A percentile compares a stretch with the other conserved stretches of the same genome.
phyloP scores from a whole-genome alignment of 2,329 filamentous ascomycete species.

The Didymella pinodella region DNA sequence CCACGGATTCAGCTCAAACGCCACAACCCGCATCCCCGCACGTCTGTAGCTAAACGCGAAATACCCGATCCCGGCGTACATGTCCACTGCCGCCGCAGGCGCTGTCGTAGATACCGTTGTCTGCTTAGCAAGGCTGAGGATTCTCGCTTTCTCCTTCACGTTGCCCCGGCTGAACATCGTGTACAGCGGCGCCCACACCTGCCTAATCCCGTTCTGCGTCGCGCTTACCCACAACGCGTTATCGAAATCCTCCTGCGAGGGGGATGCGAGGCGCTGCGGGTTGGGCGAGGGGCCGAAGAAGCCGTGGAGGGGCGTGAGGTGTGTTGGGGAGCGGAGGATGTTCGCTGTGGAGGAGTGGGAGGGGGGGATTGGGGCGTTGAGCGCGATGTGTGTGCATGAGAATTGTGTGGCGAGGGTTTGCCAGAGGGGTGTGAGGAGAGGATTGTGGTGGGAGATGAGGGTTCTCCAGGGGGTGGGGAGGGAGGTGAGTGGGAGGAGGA shows the following conservation, averaged over 20 bases:
- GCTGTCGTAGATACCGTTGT: constrained; percentile 12
- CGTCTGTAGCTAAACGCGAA: constrained; percentile 82
- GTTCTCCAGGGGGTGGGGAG: neutral
- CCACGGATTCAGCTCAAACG: constrained; percentile 84
- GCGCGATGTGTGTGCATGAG: constrained; percentile 63
- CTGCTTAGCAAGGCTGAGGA: constrained; percentile 59
- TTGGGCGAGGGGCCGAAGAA: constrained; percentile 69
- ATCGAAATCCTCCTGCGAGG: constrained; percentile 63
- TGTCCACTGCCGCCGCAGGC: constrained; percentile 64
- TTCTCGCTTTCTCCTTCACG: constrained; percentile 82
- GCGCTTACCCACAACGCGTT: constrained; percentile 80
- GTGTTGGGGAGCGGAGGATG: constrained; percentile 74
- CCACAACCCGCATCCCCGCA: constrained; percentile 75
- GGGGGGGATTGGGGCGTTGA: constrained; percentile 64
- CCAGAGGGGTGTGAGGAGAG: constrained; percentile 35
- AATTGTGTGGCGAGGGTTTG: constrained; percentile 50
- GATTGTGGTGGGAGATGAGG: constrained; percentile 36
- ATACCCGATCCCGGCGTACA: constrained; percentile 94
- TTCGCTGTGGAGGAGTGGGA: constrained; percentile 58
- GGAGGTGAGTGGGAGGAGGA: constrained; percentile 58
- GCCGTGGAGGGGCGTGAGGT: constrained; percentile 74
- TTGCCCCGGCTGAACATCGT: constrained; percentile 97
- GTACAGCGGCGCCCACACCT: constrained; percentile 87
- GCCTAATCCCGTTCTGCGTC: constrained; percentile 76
- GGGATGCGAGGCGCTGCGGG: constrained; percentile 28